phyloP scores from a whole-genome alignment of 2,329 filamentous ascomycete genomes.

The Curvularia verruculosa region DNA sequence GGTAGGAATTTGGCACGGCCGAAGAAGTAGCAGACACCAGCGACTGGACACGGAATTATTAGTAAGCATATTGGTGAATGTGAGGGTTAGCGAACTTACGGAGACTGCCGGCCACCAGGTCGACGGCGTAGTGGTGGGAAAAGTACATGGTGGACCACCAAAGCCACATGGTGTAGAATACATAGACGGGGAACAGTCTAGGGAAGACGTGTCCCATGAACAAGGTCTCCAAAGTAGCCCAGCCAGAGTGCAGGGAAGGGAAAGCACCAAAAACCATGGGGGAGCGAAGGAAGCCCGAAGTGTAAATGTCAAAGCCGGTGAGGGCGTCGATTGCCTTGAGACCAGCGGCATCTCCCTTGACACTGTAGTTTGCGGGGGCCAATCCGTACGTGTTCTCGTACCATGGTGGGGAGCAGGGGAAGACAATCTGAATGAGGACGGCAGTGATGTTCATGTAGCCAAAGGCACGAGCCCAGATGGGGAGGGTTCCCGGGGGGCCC shows the following conservation, averaged over 20 bases:
- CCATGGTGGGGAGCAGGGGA: conserved; percentile 95
- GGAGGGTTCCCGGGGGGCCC: conserved; percentile 81
- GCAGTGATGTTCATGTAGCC: conserved; percentile 91
- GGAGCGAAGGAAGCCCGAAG: conserved; percentile 86
- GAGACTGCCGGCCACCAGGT: conserved; percentile 84
- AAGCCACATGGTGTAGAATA: conserved; percentile 87
- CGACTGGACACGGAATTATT: no score
- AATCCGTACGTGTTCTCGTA: conserved; percentile 93
- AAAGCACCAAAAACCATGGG: conserved; percentile 95
- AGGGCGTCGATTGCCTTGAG: conserved; percentile 86
- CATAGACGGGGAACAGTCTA: conserved; percentile 76
- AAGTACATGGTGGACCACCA: conserved; percentile 99
- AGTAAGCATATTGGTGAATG: no score
- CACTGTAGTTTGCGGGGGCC: conserved; percentile 89
- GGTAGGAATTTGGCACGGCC: conserved; percentile 82
- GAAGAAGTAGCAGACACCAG: conserved; percentile 80
- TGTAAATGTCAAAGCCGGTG: conserved; percentile 92
- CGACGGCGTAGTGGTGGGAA: conserved; percentile 94
- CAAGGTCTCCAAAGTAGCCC: conserved; percentile 85
- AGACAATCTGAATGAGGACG: conserved; percentile 84
- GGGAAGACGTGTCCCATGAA: conserved; percentile 96
- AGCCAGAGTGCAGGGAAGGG: conserved; percentile 88
- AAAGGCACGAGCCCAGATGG: conserved; percentile 84
- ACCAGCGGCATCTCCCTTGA: conserved; percentile 86
- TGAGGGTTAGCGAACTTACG: no score